phyloP scores from a whole-genome alignment of 352 stramenopile species.

The Phytophthora pinifolia region DNA sequence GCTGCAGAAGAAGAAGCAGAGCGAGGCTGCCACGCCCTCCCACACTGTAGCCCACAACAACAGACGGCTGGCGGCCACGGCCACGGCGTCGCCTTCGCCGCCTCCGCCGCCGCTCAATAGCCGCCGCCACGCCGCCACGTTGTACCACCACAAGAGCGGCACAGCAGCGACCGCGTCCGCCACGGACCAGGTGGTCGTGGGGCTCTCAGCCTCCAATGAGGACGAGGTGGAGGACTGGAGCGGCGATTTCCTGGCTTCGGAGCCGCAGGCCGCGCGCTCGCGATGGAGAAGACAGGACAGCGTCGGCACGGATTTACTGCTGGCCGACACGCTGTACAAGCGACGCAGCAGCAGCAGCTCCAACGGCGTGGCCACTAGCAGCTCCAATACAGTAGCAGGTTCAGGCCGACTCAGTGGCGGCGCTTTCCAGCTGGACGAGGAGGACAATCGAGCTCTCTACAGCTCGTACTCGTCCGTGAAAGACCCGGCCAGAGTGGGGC shows the following conservation, averaged over 20 bases:
- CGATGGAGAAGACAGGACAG: slow-evolving; percentile 47
- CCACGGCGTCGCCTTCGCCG: slow-evolving; percentile 12
- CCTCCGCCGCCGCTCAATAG: slow-evolving; percentile 7
- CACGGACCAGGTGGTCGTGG: slow-evolving; percentile 67
- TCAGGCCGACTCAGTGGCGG: slow-evolving; percentile 25
- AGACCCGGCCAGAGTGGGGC: slow-evolving; percentile 3
- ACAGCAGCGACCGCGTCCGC: slow-evolving; percentile 4
- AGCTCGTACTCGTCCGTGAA: slow-evolving; percentile 28
- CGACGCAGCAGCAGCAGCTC: slow-evolving; percentile 13
- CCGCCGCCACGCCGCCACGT: slow-evolving; percentile 17
- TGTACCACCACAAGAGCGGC: slow-evolving; percentile 24
- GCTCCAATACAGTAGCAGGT: background rate
- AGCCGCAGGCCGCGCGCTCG: slow-evolving; percentile 8
- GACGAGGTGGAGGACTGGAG: slow-evolving; percentile 83
- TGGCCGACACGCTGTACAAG: slow-evolving; percentile 28
- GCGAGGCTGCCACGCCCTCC: slow-evolving; percentile 7
- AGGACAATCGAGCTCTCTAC: slow-evolving; percentile 16
- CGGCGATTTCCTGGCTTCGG: slow-evolving; percentile 44
- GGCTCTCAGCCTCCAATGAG: slow-evolving; percentile 60
- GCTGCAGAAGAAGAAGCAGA: slow-evolving; percentile 30
- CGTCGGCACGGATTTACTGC: slow-evolving; percentile 21
- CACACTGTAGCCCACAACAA: background rate
- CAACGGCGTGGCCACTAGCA: too few species aligned
- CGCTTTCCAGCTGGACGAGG: slow-evolving; percentile 17
- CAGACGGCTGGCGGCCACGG: slow-evolving; percentile 14